Base-by-base conservation (phyloP, 305 asterid genomes). In the Caryopteris hybrid region DNA sequence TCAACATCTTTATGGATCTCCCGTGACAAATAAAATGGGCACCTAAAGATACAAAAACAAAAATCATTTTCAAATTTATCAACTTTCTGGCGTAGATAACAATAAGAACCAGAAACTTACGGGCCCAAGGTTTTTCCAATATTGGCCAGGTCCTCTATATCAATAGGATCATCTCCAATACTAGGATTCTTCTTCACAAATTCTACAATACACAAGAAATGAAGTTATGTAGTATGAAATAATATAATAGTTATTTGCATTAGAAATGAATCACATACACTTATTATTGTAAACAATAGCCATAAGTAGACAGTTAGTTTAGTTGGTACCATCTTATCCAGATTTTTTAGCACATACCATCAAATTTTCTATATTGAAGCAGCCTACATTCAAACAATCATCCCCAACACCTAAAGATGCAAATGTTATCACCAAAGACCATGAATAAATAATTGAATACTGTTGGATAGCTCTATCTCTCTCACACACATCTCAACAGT, bases 81-180 rank as follows among this genome's bases (percentile, higher is more conserved):
- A 75, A 34, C 39, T 73, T 46, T 74, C 74, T 53, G 25, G 61
- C 46, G 56, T 22, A 61, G 38, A 68, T 56, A 18, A 48, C 47
- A 75, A 73, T 23, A 57, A 71, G 45, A 61, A 70, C 66, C 21
- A 61, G 71, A 79, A 81, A 75, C 95, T 52, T 81, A 94, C 99
- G 98, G 89, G 69, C 98, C 96, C 64, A 84, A 79, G 82, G 96
- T 87, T 76, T 70, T 85, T 75, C 99, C 99, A 39, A 94, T 84
- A 80, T 91, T 94, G 79, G 89, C 89, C 84, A 94, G 75, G 80
- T 94, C 99, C 84, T 94, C 99, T 68, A 94, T 94, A 83, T 91
- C 99, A 78, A 94, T 76, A 17, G 99, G 99, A 72, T 94, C 99
- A 50, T 91, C 96, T 74, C 99, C 96, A 45, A 91, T 81, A 69